Evolutionary conservation across 2,329 filamentous ascomycete genomes (phyloP), one percentile per base, ranked within the genome.

Genomic region (Colletotrichum noveboracense): DNA sequence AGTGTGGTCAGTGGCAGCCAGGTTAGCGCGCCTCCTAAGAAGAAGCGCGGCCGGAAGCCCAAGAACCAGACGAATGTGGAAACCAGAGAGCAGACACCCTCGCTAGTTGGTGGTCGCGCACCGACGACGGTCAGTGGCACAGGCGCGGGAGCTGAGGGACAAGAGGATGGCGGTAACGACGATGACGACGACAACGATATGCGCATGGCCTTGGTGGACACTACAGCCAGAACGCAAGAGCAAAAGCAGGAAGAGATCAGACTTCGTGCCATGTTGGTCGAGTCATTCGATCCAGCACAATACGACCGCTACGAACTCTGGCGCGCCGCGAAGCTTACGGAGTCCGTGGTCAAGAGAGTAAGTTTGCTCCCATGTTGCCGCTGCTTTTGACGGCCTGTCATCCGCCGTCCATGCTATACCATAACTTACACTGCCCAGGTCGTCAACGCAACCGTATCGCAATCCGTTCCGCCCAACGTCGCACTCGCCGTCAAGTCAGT

Each of bases 361-460:
- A 74, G 89, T 83, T 28, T 34, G 21, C 64, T 43, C 34, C 26
- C 34, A 48, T 66, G 1, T 26, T 34, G 12, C 43, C 28, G 8
- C 30, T 7, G 43, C 16, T 48, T 4, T 65, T 62, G 18, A 58
- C 24, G 16, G 6, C 43, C 30, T 66, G 13, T 68, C 13, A 48
- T 43, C 30, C 36, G 13, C 18, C n/a, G 6, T 5, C 8, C 14
- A 14, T 7, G 30, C 43, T 52, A 13, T 10, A 30, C 18, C 12
- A 38, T 32, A 32, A 32, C 61, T 76, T 5, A 79, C 77, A n/a
- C 43, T 43, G 36, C 24, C 66, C 76, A 93, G 89, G 91, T 96
- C 76, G 93, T 95, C 81, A 96, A 96, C 80, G 93, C 94, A 74
- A 95, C 94, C 3, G 93, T 96, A 10, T 95, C 93, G 0, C 94